Conservation (phyloP, 2,329 filamentous ascomycete species). For the Monilinia vaccinii-corymbosi region DNA sequence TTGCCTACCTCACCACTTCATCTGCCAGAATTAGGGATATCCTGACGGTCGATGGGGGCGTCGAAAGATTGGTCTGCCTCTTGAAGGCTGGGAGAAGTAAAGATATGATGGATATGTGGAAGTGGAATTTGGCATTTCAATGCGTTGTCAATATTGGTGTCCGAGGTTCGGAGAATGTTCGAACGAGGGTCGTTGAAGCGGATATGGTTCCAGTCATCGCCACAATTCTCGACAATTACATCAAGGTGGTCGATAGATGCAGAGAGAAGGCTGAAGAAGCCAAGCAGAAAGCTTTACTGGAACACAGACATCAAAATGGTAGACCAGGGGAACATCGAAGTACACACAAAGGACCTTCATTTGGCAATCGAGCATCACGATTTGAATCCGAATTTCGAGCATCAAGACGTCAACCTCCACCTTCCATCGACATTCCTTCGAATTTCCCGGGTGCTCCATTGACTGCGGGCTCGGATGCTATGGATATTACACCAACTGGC, state of each 20-base stretch:
- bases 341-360: conserved; percentile 32
- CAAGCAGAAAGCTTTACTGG: conserved; percentile 50
- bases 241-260: conserved; percentile 88
- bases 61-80: conserved; percentile 93
- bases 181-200: conserved; percentile 92
- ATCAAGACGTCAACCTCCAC: conserved; percentile 69
- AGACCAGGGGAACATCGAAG: conserved; percentile 24
- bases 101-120: conserved; percentile 99
- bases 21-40: conserved; percentile 97
- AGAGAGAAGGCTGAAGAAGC: conserved; percentile 78
- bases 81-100: conserved; percentile 94
- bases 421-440: conserved; percentile 70
- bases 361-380: conserved; percentile 44
- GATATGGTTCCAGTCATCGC: conserved; percentile 99
- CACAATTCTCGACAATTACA: conserved; percentile 96
- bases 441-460: conserved; percentile 40
- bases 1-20: conserved; percentile 95
- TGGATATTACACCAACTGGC: conserved; percentile 53
- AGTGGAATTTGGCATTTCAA: conserved; percentile 98
- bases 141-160: conserved; percentile 99
- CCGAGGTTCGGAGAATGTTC: conserved; percentile 84
- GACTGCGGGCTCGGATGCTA: conserved; percentile 37
- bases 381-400: conserved; percentile 50
- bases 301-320: conserved; percentile 29
- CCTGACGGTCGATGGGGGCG: conserved; percentile 94